Evolutionary conservation across 1,284 basidiomycete genomes (phyloP), one percentile per base, ranked within the genome.

Genomic region (Ceratobasidium papillatum): DNA sequence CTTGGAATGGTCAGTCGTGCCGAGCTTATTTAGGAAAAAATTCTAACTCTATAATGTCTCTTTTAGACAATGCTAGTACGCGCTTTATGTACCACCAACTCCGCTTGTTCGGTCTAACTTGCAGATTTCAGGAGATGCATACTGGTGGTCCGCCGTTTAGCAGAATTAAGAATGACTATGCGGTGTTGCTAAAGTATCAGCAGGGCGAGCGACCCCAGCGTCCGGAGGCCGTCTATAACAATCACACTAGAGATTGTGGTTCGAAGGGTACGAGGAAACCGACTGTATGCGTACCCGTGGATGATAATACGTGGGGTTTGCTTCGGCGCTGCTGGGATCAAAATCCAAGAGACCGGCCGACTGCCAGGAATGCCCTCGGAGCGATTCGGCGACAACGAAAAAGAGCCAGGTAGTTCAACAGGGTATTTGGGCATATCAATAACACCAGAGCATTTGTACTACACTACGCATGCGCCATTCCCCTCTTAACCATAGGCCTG

Each of bases 161-260:
- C 30, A 30, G 14, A 2, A 56, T 68, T 34, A 52, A 43, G 34
- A 68, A 68, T 25, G 65, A 68, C 51, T 22, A 56, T 27, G 65
- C 65, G 34, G 65, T 68, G 8, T 51, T 68, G 14, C 27, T 68
- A 27, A 68, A 68, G 43, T 68, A 68, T 47, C 65, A 68, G 41
- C 49, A 30, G 3, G 65, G 65, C 19, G 51, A 54, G 17, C 38
- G 65, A 4, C 65, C 65, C 17, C 65, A 32, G 3, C 65, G 65
- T 34, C 65, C 65, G 8, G 43, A 1, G 8, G n/a, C 22, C n/a
- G 30, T 11, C 22, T 8, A 19, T 30, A 12, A 36, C n/a, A 59
- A 59, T 22, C 7, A 52, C 27, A 25, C 7, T 36, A 4, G 41
- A 32, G 22, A 22, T 41, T 25, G 14, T 38, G 22, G 12, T 27